These are phyloP conservation scores for Vanderwaltozyma polyspora DNA, from an alignment of 805 yeast species.

Conservation along the genomic window DNA sequence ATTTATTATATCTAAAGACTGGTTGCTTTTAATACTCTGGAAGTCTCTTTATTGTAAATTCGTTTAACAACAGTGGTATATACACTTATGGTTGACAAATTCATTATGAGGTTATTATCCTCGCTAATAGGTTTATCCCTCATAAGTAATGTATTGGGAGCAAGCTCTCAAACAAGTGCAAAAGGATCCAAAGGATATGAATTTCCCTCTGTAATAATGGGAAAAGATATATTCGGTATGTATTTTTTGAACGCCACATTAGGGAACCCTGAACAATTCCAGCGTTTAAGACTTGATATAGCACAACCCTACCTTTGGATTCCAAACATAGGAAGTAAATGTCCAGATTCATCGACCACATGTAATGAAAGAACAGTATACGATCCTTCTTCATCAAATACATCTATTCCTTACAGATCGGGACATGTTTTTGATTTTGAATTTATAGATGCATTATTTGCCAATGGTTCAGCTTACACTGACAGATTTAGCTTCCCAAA, in stretches of 20 bases:
- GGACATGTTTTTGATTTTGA: conserved; percentile 7
- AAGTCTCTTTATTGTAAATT: no score
- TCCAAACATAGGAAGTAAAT: conserved; percentile 10
- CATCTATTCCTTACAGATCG: conserved; percentile 6
- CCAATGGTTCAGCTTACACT: conserved; percentile 17
- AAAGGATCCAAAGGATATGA: no score
- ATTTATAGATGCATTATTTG: conserved; percentile 16
- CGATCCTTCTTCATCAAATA: conserved; percentile 10
- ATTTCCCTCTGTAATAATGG: no score
- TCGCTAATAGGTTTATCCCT: no score
- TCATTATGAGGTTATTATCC: no score
- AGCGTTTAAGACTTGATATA: conserved; percentile 26
- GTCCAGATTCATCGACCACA: conserved; percentile 3
- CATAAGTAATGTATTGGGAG: no score
- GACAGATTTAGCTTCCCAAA: conserved; percentile 16
- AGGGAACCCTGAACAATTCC: conserved; percentile 26
- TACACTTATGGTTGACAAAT: no score
- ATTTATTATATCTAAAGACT: no score
- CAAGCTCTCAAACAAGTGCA: no score
- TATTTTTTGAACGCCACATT: conserved; percentile 26
- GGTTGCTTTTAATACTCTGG: no score
- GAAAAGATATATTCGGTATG: conserved; percentile 13
- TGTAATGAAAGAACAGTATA: conserved; percentile 10
- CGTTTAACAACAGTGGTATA: no score
- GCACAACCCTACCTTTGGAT: conserved; percentile 32